These are phyloP conservation scores for Rhodomyrtus tomentosa DNA, from an alignment of 345 rosid species.

Conservation along the genomic window DNA sequence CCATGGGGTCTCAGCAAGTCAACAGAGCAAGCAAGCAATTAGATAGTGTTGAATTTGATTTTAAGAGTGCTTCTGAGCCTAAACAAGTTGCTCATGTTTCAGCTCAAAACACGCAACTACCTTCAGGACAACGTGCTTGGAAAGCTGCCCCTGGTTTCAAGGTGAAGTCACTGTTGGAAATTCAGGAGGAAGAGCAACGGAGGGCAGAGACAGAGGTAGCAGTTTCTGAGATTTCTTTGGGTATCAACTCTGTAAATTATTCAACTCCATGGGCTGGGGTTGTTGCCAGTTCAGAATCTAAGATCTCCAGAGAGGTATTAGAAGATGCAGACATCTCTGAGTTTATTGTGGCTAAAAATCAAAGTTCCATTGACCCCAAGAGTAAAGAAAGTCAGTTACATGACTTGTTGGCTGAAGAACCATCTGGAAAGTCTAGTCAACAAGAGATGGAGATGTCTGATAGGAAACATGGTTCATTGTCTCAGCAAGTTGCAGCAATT, in stretches of 20 bases:
- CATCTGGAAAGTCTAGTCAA: slow-evolving; percentile 37
- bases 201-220: slow-evolving; percentile 43
- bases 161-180: slow-evolving; percentile 88
- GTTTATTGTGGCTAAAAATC: slow-evolving; percentile 23
- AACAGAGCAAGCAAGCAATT: slow-evolving; percentile 8
- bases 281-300: slow-evolving; percentile 44
- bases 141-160: slow-evolving; percentile 96
- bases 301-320: slow-evolving; percentile 26
- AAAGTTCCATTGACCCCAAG: slow-evolving; percentile 26
- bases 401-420: slow-evolving; percentile 62
- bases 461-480: slow-evolving; percentile 9
- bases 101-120: slow-evolving; percentile 18
- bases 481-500: slow-evolving; percentile 11
- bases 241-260: slow-evolving; percentile 25
- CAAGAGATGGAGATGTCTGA: slow-evolving; percentile 32
- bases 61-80: slow-evolving; percentile 17
- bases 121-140: slow-evolving; percentile 62
- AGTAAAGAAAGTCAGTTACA: slow-evolving; percentile 61
- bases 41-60: slow-evolving; percentile 17
- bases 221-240: slow-evolving; percentile 37
- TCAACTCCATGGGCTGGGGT: slow-evolving; percentile 77
- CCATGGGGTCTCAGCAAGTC: slow-evolving; percentile 17
- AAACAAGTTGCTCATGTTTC: slow-evolving; percentile 6
- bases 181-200: slow-evolving; percentile 90
- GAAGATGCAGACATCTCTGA: slow-evolving; percentile 26